These are phyloP conservation scores for Elymus sibiricus DNA, from an alignment of 176 grass and related monocot genomes.

Conservation along the genomic window DNA sequence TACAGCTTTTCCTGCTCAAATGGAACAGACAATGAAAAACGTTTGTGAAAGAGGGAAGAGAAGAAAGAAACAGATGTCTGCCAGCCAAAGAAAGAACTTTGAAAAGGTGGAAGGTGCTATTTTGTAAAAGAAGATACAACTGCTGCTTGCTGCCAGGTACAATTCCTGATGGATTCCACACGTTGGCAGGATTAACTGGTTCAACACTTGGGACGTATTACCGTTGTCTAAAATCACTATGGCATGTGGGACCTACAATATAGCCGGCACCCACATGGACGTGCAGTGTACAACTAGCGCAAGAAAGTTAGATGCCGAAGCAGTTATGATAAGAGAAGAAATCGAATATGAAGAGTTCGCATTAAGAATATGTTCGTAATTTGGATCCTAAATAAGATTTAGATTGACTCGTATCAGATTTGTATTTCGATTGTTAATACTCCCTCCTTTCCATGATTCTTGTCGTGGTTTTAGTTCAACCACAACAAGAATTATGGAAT, in stretches of 20 bases:
- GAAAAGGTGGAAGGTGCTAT: not conserved
- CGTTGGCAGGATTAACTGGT: not conserved
- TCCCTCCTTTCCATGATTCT: no score
- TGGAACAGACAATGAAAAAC: not conserved
- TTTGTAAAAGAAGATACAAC: not conserved
- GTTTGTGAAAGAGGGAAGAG: not conserved
- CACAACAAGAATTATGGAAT: no score
- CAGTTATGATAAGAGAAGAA: not conserved
- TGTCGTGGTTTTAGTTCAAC: no score
- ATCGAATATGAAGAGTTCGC: not conserved
- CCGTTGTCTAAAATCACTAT: not conserved
- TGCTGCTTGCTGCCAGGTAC: not conserved
- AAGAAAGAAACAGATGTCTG: not conserved
- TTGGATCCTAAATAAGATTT: not conserved
- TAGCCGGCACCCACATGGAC: not conserved
- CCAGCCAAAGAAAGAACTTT: not conserved
- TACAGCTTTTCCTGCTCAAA: slow-evolving; percentile 68
- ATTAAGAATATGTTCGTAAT: not conserved
- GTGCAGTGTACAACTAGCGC: not conserved
- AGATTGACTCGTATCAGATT: not conserved
- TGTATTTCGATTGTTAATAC: not conserved
- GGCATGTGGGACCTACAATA: not conserved
- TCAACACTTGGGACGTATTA: not conserved
- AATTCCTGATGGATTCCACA: not conserved
- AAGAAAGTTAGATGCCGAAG: not conserved